Conservation (phyloP, 2,329 filamentous ascomycete genomes). For the Monilinia aucupariae region DNA sequence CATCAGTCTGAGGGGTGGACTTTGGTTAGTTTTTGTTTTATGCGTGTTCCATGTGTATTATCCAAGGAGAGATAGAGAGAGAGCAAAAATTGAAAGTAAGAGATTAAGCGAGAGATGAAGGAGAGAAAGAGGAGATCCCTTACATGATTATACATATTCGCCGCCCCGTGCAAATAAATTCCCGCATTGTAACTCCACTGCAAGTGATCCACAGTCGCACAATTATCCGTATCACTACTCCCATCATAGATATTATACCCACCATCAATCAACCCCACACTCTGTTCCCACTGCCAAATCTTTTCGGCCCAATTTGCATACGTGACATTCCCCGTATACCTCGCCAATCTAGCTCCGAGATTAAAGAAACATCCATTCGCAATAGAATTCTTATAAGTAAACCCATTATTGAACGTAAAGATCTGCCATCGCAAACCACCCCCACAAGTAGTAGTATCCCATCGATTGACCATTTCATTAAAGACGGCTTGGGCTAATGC, state of each 20-base stretch:
- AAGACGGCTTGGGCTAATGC: slow-evolving; percentile 73
- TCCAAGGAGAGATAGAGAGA: not conserved
- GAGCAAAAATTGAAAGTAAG: not conserved
- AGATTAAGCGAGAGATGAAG: not conserved
- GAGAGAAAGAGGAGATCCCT: slow-evolving; percentile 19
- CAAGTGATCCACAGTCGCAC: slow-evolving; percentile 52
- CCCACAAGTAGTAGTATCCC: slow-evolving; percentile 61
- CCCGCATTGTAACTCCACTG: slow-evolving; percentile 68
- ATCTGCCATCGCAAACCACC: slow-evolving; percentile 83
- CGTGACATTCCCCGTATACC: slow-evolving; percentile 70
- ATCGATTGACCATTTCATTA: slow-evolving; percentile 67
- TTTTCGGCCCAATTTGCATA: slow-evolving; percentile 75
- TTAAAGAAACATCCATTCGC: slow-evolving; percentile 59
- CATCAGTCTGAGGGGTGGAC: slow-evolving; percentile 28
- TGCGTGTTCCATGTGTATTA: not conserved
- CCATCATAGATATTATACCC: slow-evolving; percentile 55
- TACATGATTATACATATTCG: slow-evolving; percentile 45
- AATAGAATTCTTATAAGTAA: slow-evolving; percentile 67
- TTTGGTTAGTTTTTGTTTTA: not conserved
- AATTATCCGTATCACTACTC: slow-evolving; percentile 50
- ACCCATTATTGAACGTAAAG: slow-evolving; percentile 74
- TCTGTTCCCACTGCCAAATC: slow-evolving; percentile 63
- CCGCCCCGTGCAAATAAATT: slow-evolving; percentile 56
- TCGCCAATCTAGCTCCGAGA: slow-evolving; percentile 59
- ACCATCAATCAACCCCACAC: slow-evolving; percentile 52